A percentile compares a stretch with the other conserved stretches of the same genome.
These are phyloP conservation scores for Mrakia blollopis DNA, from an alignment of 768 basidiomycete species.

Conservation along the genomic window DNA sequence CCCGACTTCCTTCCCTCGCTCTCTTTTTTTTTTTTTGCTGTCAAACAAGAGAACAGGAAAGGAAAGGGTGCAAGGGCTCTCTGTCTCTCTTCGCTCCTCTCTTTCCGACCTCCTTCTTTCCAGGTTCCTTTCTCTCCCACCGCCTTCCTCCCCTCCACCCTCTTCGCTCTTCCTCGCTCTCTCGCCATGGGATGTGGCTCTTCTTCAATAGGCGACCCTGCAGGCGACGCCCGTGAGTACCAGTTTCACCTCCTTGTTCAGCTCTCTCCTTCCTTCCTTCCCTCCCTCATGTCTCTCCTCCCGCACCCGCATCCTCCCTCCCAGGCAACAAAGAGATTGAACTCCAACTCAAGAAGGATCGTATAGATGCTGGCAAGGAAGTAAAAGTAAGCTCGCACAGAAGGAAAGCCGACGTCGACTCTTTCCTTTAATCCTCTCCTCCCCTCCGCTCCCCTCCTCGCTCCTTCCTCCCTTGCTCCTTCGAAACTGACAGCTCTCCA, in stretches of 20 bases:
- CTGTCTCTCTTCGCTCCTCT: neutral
- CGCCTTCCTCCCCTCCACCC: neutral
- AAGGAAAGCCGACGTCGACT: no score
- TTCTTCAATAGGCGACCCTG: neutral
- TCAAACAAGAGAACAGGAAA: no score
- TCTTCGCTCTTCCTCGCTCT: neutral
- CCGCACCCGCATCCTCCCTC: neutral
- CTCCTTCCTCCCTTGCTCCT: neutral
- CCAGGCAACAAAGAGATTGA: slow-evolving; percentile 23
- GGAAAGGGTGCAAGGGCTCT: no score
- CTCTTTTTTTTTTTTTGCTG: no score
- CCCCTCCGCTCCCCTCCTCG: no score
- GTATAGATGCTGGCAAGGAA: slow-evolving; percentile 11
- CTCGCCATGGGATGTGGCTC: slow-evolving; percentile 5
- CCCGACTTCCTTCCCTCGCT: no score
- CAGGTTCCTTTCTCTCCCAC: neutral
- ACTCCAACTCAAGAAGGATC: slow-evolving; percentile 15
- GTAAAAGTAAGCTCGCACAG: slow-evolving; percentile 17
- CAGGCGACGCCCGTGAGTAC: neutral
- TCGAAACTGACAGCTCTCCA: neutral
- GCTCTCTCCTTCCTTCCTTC: neutral
- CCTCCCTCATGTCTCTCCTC: neutral
- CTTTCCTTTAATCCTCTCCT: no score
- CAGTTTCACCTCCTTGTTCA: neutral
- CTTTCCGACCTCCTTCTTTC: neutral